phyloP scores from a whole-genome alignment of 352 stramenopile species.

The Pythium periplocum region DNA sequence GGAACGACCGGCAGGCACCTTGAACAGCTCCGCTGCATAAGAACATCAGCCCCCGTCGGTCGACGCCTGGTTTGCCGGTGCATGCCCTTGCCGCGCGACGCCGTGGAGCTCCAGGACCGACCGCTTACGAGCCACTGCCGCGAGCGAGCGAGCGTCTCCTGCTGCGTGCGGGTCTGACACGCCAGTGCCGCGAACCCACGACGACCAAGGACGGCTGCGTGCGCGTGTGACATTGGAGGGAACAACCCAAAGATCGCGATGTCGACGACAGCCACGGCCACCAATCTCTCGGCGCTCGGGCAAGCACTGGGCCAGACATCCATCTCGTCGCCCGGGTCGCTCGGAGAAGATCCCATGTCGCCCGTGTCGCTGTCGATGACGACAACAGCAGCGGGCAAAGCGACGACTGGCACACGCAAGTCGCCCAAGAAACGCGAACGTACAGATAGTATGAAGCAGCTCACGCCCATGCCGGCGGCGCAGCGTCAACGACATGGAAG shows the following conservation, averaged over 20 bases:
- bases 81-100: no score
- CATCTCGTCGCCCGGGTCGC: conserved; percentile 38
- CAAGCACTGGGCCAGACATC: conserved; percentile 69
- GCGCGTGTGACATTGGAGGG: no score
- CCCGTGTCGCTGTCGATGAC: conserved; percentile 18
- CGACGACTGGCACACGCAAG: conserved; percentile 25
- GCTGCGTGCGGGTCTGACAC: no score
- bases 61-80: no score
- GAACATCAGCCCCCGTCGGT: no score
- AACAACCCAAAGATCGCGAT: not conserved
- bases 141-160: no score
- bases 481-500: conserved; percentile 58
- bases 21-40: no score
- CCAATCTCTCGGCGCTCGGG: conserved; percentile 71
- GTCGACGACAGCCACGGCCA: conserved; percentile 8
- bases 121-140: no score
- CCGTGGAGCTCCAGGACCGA: no score
- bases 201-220: no score
- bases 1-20: no score
- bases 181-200: no score
- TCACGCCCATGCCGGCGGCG: conserved; percentile 53
- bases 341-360: conserved; percentile 8
- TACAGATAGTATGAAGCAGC: conserved; percentile 80
- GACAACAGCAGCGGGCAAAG: conserved; percentile 9
- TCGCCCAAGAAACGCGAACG: conserved; percentile 80